Base-by-base conservation (phyloP, 306 rosid species). In the Begonia masoniana region DNA sequence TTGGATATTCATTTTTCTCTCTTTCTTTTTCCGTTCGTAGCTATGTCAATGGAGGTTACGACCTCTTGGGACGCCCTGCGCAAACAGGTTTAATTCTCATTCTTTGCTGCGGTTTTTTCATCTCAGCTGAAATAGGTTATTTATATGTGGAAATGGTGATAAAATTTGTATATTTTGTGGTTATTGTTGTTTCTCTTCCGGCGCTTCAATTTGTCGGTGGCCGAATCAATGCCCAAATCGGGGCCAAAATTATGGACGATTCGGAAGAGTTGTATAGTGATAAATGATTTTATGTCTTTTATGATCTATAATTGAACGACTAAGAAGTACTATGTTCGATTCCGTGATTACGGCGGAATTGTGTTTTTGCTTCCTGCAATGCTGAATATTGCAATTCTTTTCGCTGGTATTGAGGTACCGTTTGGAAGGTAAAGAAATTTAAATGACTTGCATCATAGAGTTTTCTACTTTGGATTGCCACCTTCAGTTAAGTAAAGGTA, bases 31-130 rank as follows among this genome's bases (percentile, higher is more conserved):
- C 45, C 3, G 14, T 41, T 17, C 36, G 54, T 49, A 59, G 52
- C 50, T 50, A 19, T 14, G 14, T 49, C 74, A 64, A 89, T 89
- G 97, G 97, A 89, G 62, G 66, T 60, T 23, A 76, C 78, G 11
- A 89, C 67, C 80, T 85, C 97, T 41, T 89, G 97, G 97, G 95
- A 89, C 70, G 78, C 94, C 47, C 97, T 89, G 68, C 97, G 97
- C 64, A 85, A 82, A 57, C 94, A 85, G 95, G 97, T 89, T 48
- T 50, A 45, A 21, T 62, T 42, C 59, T 2, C 52, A 10, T 13
- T 57, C 61, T 35, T 60, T 15, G 1, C 55, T 31, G 4, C 17
- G n/a, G 10, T 56, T 15, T 10, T 52, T 43, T 47, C 57, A 16
- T 15, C 8, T 42, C n/a, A 14, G 2, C 5, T 61, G 31, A 47